Percentiles rank a stretch among this genome's conserved stretches.
These are phyloP conservation scores for Acer negundo DNA, from an alignment of 345 rosid species.

Conservation along the genomic window DNA sequence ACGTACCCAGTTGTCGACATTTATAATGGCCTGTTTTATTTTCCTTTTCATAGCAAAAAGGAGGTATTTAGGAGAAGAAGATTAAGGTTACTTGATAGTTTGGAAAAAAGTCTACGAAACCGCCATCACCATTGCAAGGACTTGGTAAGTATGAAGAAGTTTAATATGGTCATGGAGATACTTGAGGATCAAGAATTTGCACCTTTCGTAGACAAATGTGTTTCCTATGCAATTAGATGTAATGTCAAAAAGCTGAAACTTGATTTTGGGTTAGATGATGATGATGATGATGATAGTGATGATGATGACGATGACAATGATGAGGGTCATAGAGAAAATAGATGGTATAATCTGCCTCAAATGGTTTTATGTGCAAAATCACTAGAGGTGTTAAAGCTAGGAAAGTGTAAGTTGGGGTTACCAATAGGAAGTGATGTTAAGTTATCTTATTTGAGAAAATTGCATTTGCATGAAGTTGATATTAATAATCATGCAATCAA, in stretches of 20 bases:
- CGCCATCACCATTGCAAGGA: background rate
- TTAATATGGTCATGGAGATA: background rate
- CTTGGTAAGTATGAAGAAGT: conserved; percentile 3
- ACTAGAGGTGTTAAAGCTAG: background rate
- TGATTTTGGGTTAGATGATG: background rate
- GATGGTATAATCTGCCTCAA: background rate
- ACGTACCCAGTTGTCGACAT: background rate
- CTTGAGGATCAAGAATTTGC: background rate
- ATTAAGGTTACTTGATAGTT: background rate
- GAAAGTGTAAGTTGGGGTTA: background rate
- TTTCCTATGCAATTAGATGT: background rate
- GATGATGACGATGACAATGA: too few species aligned
- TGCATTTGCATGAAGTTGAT: background rate
- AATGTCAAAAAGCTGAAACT: background rate
- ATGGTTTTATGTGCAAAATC: background rate
- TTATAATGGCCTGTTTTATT: background rate
- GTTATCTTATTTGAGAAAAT: background rate
- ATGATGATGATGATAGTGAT: background rate
- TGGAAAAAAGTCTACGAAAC: conserved; percentile 2
- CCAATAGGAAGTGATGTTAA: background rate
- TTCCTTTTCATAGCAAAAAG: too few species aligned
- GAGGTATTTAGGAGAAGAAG: background rate
- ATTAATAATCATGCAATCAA: background rate
- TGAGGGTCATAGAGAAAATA: background rate
- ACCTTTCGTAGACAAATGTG: background rate